These are phyloP conservation scores for Trichophyton equinum DNA, from an alignment of 2,329 filamentous ascomycete genomes.

Conservation along the genomic window DNA sequence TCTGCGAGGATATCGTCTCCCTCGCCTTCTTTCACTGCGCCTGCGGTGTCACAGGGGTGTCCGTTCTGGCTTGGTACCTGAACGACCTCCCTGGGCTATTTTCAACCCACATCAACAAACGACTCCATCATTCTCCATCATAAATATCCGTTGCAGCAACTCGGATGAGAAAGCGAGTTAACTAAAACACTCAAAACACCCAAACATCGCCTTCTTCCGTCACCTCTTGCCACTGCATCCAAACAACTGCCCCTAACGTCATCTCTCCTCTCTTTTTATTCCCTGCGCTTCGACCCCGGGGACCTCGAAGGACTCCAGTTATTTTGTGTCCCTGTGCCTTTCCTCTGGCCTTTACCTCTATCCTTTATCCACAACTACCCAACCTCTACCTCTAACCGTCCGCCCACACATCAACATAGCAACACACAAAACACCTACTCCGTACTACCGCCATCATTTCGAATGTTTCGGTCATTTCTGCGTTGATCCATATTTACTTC, in stretches of 20 bases:
- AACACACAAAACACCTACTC: background rate
- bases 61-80: background rate
- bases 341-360: background rate
- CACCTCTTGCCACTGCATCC: background rate
- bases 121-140: too few relatives aligned
- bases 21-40: background rate
- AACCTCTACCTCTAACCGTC: background rate
- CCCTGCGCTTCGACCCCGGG: too few relatives aligned
- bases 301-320: too few relatives aligned
- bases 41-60: background rate
- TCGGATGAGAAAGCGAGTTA: too few relatives aligned
- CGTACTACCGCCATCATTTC: background rate
- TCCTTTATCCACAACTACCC: background rate
- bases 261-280: too few relatives aligned
- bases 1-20: too few relatives aligned
- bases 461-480: background rate
- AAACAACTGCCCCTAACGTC: too few relatives aligned
- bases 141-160: too few relatives aligned
- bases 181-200: background rate
- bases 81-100: background rate
- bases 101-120: too few relatives aligned
- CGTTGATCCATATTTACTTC: background rate
- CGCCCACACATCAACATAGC: background rate
- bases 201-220: background rate
- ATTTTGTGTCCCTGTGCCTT: background rate